These are phyloP conservation scores for Mycena epipterygia DNA, from an alignment of 768 basidiomycete genomes.

Conservation along the genomic window DNA sequence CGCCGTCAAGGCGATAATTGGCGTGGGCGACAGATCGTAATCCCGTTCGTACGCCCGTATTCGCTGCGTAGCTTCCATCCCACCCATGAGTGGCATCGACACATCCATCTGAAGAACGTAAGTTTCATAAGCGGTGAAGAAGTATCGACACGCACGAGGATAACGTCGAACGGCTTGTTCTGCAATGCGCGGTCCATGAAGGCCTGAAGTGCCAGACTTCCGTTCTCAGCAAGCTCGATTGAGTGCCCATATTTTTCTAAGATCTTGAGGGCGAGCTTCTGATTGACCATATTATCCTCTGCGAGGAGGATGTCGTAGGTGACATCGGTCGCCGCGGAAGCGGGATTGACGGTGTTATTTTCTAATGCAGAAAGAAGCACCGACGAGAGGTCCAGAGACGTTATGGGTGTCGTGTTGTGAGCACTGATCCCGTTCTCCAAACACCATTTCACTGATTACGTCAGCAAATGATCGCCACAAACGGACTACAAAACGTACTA, in stretches of 20 bases:
- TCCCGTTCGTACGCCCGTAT: conserved; percentile 89
- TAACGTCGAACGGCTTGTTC: conserved; percentile 88
- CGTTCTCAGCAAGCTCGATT: conserved; percentile 98
- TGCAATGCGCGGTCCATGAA: conserved; percentile 84
- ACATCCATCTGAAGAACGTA: conserved; percentile 85
- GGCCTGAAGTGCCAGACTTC: conserved; percentile 91
- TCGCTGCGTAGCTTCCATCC: conserved; percentile 96
- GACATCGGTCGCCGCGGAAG: conserved; percentile 87
- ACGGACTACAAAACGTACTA: conserved; percentile 59
- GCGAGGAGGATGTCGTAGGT: conserved; percentile 95
- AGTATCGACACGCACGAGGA: conserved; percentile 74
- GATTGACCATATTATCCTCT: conserved; percentile 96
- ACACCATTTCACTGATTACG: conserved; percentile 88
- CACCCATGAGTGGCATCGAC: conserved; percentile 99
- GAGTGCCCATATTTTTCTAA: conserved; percentile 96
- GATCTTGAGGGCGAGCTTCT: conserved; percentile 96
- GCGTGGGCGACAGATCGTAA: conserved; percentile 77
- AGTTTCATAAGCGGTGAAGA: conserved; percentile 3
- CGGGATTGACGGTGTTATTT: conserved; percentile 92
- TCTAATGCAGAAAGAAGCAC: conserved; percentile 96
- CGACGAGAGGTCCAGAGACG: conserved; percentile 89
- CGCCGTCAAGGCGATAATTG: conserved; percentile 97
- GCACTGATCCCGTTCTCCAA: conserved; percentile 96
- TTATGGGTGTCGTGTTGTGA: conserved; percentile 92
- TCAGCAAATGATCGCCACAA: conserved; percentile 24